Conservation (phyloP, 768 basidiomycete species). For the Sporobolomyces roseus region DNA sequence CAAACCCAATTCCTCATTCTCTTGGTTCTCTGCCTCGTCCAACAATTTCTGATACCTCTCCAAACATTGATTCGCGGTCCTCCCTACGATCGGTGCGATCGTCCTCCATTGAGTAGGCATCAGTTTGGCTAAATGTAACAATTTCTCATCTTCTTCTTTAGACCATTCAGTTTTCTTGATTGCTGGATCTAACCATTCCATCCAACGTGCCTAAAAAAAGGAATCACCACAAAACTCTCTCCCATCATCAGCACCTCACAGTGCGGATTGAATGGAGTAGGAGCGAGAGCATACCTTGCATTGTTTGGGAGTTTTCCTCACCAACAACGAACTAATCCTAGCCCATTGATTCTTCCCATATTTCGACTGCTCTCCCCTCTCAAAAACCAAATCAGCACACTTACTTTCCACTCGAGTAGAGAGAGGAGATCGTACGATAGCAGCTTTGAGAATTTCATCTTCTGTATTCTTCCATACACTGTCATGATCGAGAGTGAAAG, state of each 20-base stretch:
- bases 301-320: constrained; percentile 98
- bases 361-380: too few relatives aligned
- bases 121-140: constrained; percentile 91
- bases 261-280: not conserved
- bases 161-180: constrained; percentile 99
- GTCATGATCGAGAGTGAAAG: not conserved
- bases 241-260: too few relatives aligned
- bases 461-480: constrained; percentile 68
- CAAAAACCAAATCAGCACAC: too few relatives aligned
- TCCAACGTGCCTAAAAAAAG: constrained; percentile 69
- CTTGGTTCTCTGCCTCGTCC: constrained; percentile 95
- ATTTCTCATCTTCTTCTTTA: constrained; percentile 97
- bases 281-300: constrained; percentile 61
- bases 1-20: constrained; percentile 88
- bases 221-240: too few relatives aligned
- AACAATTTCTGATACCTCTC: constrained; percentile 97
- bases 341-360: constrained; percentile 99
- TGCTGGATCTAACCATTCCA: constrained; percentile 98
- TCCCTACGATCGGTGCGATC: constrained; percentile 94
- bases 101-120: constrained; percentile 99
- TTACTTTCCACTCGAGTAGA: too few relatives aligned
- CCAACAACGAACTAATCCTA: constrained; percentile 92
- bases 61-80: constrained; percentile 94
- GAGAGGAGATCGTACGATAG: too few relatives aligned
- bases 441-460: constrained; percentile 95